These are phyloP conservation scores for Erysimum pusillum DNA, from an alignment of 441 rosid genomes.

Conservation along the genomic window DNA sequence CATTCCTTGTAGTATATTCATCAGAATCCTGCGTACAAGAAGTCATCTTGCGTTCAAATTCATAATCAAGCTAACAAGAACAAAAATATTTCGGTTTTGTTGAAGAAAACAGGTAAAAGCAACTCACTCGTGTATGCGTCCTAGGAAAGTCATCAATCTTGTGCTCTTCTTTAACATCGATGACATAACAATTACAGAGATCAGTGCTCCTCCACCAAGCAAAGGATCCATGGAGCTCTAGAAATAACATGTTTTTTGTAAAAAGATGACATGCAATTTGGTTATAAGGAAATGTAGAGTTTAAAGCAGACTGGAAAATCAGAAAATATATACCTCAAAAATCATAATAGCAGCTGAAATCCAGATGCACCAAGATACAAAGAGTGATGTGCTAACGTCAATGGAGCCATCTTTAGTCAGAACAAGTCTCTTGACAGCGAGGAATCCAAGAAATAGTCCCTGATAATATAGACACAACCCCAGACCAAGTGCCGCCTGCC, in stretches of 20 bases:
- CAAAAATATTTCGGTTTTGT: not conserved
- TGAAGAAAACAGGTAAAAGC: not conserved
- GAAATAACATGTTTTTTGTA: no score
- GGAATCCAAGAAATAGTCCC: no score
- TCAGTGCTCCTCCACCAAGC: no score
- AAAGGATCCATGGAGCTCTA: no score
- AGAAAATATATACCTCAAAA: conserved; percentile 68
- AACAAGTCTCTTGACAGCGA: no score
- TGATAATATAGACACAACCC: no score
- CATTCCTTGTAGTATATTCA: not conserved
- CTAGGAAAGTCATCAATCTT: not conserved
- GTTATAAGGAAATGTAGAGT: no score
- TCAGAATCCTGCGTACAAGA: not conserved
- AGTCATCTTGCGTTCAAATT: not conserved
- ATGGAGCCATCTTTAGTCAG: conserved; percentile 69
- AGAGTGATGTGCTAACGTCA: conserved; percentile 65
- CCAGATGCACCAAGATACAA: conserved; percentile 77
- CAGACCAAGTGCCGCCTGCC: no score
- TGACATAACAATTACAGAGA: not conserved
- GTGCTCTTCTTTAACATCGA: not conserved
- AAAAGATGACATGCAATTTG: no score
- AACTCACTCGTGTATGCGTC: not conserved
- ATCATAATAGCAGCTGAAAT: conserved; percentile 61
- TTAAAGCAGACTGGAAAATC: not conserved
- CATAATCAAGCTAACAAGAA: not conserved